Evolutionary conservation across 306 rosid genomes (phyloP), one percentile per base, ranked within the genome.

Genomic region (Trichosanthes cucumerina): DNA sequence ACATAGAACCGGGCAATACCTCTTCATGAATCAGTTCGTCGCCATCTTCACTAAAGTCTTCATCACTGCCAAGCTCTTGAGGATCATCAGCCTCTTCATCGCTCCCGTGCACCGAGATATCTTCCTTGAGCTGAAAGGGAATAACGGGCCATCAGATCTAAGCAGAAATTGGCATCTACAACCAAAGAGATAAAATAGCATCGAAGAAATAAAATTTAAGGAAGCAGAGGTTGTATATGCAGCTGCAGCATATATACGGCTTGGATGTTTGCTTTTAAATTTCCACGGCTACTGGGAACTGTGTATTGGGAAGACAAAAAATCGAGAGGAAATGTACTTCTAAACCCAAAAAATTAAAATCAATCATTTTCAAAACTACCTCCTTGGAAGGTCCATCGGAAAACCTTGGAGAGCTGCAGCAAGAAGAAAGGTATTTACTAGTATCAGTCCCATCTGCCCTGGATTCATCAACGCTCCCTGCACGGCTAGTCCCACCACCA

Each of bases 51-150:
- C 96, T 95, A 16, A 83, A 64, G 82, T 95, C 99, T n/a, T 95
- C 99, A 41, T 95, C 97, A 18, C 97, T 95, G 70, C 90, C 93
- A 15, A 47, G 84, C 52, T 95, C 92, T 4, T 78, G 90, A 36
- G 87, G 91, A 76, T 95, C 97, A 41, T 92, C 99, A 58, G 80
- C 85, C 87, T 95, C 99, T 84, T 95, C 99, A 79, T 95, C 99
- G 18, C 99, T 95, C 15, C 97, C 99, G 79, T 92, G 82, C 66
- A 95, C 97, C 4, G 97, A 95, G 76, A 83, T 84, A 71, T 95
- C 96, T 79, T 88, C 97, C 90, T 86, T 95, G 64, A 92, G 91
- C 99, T 95, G 78, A 85, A 85, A 43, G 33, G 15, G 68, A 76
- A 59, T 13, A 23, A 14, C 18, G 7, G 57, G 23, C 12, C 76